phyloP scores from a whole-genome alignment of 2,329 filamentous ascomycete species.

The Pseudogymnoascus sp. region DNA sequence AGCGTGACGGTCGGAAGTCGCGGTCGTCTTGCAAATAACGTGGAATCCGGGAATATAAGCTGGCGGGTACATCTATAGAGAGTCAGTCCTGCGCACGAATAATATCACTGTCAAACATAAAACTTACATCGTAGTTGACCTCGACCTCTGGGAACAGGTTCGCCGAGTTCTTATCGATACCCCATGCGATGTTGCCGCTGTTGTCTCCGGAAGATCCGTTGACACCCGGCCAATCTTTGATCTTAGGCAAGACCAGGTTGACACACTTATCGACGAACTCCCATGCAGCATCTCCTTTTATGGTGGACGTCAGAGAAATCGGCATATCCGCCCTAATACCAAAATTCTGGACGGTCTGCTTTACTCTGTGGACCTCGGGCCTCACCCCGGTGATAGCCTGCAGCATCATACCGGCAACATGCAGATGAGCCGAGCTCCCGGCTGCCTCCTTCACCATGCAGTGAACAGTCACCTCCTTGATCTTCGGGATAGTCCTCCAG shows the following conservation, averaged over 20 bases:
- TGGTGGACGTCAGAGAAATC: slow-evolving; percentile 68
- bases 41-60: slow-evolving; percentile 35
- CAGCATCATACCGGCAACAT: slow-evolving; percentile 75
- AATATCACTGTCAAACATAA: background rate
- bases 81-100: slow-evolving; percentile 15
- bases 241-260: slow-evolving; percentile 83
- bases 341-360: slow-evolving; percentile 68
- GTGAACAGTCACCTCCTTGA: slow-evolving; percentile 76
- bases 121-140: slow-evolving; percentile 84
- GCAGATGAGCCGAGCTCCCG: slow-evolving; percentile 66
- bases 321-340: slow-evolving; percentile 64
- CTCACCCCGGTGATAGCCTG: slow-evolving; percentile 79
- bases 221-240: slow-evolving; percentile 93
- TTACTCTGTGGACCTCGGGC: slow-evolving; percentile 63
- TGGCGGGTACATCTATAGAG: slow-evolving; percentile 49
- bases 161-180: slow-evolving; percentile 68
- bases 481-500: slow-evolving; percentile 78
- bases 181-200: slow-evolving; percentile 80
- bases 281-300: slow-evolving; percentile 74
- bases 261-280: slow-evolving; percentile 88
- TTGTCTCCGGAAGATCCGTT: slow-evolving; percentile 71
- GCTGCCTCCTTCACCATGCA: slow-evolving; percentile 62
- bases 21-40: slow-evolving; percentile 29
- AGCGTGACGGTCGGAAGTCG: slow-evolving; percentile 26
- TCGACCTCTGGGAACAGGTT: slow-evolving; percentile 89